Evolutionary conservation across 306 rosid species (phyloP), one percentile per base, ranked within the genome.

Genomic region (Quercus alba): DNA sequence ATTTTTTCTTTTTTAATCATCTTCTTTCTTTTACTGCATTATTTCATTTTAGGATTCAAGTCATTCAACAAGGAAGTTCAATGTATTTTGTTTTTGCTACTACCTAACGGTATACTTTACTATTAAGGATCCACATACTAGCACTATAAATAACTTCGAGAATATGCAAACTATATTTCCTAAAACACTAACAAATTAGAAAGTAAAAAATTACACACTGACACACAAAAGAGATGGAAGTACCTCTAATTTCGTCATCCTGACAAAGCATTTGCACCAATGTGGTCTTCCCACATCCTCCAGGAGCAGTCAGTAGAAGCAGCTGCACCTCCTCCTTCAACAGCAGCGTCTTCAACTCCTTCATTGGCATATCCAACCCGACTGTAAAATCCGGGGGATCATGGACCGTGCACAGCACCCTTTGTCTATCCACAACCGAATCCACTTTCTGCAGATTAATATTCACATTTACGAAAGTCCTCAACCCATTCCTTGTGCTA

Each of bases 271-370:
- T 71, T 4, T 55, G 61, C 7, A 86, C 94, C 75, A 90, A 41
- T 4, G 94, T 88, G 21, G 91, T 84, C 82, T 90, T 90, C 23
- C 92, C 92, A 3, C 76, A 81, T 31, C 94, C 94, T 0, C 86
- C 87, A 5, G 84, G 73, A 54, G 85, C 92, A 30, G 91, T 87
- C 61, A 91, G 38, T 38, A 73, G 61, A 1, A 83, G 5, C 19
- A 71, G 11, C 15, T 84, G 76, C 18, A 23, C 26, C 1, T 74
- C 87, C 1, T 76, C 84, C 59, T 33, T 78, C 14, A 88, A 81
- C 17, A 85, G 59, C 63, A 80, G 79, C 59, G 3, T 18, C 87
- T 85, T 88, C 87, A 87, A 41, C 38, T 84, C 80, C 1, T 10
- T 26, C 70, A 87, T 51, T 6, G 67, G 77, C 14, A 8, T 52